Evolutionary conservation across 2,329 filamentous ascomycete genomes (phyloP).

Genomic region (Beauveria australis): DNA sequence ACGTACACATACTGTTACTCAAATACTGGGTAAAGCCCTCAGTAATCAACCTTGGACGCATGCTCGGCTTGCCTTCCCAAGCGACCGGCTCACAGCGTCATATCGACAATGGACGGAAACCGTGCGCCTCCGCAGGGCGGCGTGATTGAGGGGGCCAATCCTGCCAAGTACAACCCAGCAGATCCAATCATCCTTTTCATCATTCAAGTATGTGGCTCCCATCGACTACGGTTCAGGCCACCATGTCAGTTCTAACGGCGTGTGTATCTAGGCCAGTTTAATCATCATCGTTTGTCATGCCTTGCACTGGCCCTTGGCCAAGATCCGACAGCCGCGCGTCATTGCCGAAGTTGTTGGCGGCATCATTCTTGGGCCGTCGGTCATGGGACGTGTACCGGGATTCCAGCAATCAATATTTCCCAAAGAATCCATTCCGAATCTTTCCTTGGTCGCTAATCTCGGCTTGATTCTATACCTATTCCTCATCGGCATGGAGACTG

Average conservation of each 20-base stretch:
- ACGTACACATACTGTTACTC: neutral
- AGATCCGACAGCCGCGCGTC: constrained; percentile 70
- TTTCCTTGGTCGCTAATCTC: constrained; percentile 73
- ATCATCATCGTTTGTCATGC: constrained; percentile 40
- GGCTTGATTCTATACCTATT: constrained; percentile 82
- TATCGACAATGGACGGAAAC: neutral
- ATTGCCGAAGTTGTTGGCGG: constrained; percentile 82
- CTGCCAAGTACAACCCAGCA: constrained; percentile 57
- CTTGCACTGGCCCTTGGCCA: constrained; percentile 67
- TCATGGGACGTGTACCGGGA: constrained; percentile 77
- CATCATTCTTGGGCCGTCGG: constrained; percentile 76
- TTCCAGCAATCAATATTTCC: constrained; percentile 76
- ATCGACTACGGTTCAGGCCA: neutral
- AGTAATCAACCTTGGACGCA: neutral
- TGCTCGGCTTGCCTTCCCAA: neutral
- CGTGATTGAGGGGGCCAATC: constrained; percentile 63
- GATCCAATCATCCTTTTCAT: constrained; percentile 72
- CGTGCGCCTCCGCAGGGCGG: constrained; percentile 40
- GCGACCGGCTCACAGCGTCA: neutral
- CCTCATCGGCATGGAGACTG: constrained; percentile 79
- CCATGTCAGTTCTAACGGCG: constrained; percentile 1
- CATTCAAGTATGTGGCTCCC: constrained; percentile 47
- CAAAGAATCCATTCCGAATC: constrained; percentile 59
- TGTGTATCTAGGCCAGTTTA: constrained; percentile 29
- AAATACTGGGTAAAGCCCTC: neutral